Percentiles rank a stretch among this genome's conserved stretches.
phyloP scores from a whole-genome alignment of 768 basidiomycete genomes.

The Galerina sulciceps region DNA sequence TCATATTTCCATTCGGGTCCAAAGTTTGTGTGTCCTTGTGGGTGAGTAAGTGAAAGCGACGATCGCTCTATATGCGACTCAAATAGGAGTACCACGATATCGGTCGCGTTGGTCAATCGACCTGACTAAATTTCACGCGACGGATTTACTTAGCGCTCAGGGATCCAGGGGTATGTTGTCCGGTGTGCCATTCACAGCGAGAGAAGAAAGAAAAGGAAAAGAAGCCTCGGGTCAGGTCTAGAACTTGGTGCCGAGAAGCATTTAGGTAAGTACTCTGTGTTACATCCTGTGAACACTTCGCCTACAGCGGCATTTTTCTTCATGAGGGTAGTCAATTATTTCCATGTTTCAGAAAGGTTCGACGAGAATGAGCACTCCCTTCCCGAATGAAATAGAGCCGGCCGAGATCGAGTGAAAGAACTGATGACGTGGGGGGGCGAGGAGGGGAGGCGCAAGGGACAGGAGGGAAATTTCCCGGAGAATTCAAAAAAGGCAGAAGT shows the following conservation, averaged over 20 bases:
- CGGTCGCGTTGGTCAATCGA: background rate
- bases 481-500: background rate
- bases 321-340: no score
- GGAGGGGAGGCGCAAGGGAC: background rate
- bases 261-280: no score
- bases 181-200: background rate
- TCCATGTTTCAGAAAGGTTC: no score
- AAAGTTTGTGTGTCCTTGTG: background rate
- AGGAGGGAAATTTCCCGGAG: background rate
- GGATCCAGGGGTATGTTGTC: background rate
- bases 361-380: no score
- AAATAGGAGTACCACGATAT: background rate
- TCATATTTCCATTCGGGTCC: background rate
- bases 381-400: no score
- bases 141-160: constrained; percentile 2
- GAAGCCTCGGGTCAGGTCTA: no score
- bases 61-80: no score
- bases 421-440: background rate
- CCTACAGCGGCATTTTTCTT: no score
- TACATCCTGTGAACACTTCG: no score
- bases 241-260: no score
- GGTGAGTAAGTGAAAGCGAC: background rate
- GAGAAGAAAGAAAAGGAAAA: no score
- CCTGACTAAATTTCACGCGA: constrained; percentile 3
- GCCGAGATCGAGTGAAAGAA: background rate